These are phyloP conservation scores for Naganishia sp. DNA, from an alignment of 1,284 basidiomycete species.

Conservation along the genomic window DNA sequence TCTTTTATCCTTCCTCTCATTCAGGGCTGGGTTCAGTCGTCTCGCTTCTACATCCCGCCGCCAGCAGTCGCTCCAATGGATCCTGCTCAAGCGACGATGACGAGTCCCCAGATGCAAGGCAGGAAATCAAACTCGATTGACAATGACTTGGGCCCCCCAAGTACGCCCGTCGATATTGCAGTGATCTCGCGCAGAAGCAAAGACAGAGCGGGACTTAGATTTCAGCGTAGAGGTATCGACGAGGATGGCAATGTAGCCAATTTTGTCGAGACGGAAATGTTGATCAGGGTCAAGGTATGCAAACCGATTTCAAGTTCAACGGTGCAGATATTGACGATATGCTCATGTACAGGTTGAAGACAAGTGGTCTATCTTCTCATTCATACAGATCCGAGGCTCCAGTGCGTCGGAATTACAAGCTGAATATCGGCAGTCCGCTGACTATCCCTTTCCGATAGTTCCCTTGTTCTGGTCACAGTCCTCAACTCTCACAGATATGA, in stretches of 20 bases:
- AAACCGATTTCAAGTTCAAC: no score
- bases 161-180: conserved; percentile 54
- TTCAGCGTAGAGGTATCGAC: conserved; percentile 60
- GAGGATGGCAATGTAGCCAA: conserved; percentile 60
- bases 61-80: conserved; percentile 8
- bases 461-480: conserved; percentile 83
- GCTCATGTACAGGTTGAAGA: conserved; percentile 56
- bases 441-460: conserved; percentile 57
- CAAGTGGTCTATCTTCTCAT: conserved; percentile 75
- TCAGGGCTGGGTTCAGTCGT: conserved; percentile 81
- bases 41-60: conserved; percentile 65
- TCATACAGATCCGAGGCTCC: conserved; percentile 85
- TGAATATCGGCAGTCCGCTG: not conserved
- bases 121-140: conserved; percentile 35
- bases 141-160: conserved; percentile 34
- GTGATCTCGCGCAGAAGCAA: conserved; percentile 58
- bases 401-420: conserved; percentile 58
- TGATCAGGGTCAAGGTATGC: conserved; percentile 72
- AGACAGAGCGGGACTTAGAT: conserved; percentile 59
- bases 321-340: not conserved
- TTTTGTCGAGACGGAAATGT: conserved; percentile 62
- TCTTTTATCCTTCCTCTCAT: conserved; percentile 80
- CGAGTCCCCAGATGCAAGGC: conserved; percentile 32
- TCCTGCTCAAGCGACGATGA: conserved; percentile 16
- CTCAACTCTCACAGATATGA: conserved; percentile 70